These are phyloP conservation scores for Russula griseocarnosa DNA, from an alignment of 768 basidiomycete genomes.

Conservation along the genomic window DNA sequence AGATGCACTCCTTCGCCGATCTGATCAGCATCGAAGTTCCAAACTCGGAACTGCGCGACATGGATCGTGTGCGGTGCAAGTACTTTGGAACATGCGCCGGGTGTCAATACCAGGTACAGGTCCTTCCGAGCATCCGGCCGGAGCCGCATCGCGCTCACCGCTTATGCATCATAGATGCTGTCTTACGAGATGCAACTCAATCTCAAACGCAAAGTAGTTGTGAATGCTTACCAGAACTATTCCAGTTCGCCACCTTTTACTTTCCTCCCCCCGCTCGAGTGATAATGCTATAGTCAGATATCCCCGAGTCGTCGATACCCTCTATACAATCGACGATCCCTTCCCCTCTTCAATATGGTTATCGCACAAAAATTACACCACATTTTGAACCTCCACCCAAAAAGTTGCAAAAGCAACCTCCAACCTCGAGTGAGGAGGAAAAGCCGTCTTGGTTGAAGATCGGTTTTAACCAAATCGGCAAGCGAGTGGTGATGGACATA, in stretches of 20 bases:
- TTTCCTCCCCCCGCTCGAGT: conserved; percentile 12
- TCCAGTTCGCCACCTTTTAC: conserved; percentile 42
- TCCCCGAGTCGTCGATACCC: conserved; percentile 58
- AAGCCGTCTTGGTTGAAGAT: conserved; percentile 75
- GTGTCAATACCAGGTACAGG: conserved; percentile 89
- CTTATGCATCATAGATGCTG: conserved; percentile 56
- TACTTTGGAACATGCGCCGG: conserved; percentile 90
- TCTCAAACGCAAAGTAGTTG: conserved; percentile 80
- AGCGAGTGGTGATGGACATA: conserved; percentile 77
- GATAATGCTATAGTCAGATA: conserved; percentile 38
- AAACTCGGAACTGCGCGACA: conserved; percentile 64
- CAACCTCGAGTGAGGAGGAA: conserved; percentile 16
- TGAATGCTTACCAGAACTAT: conserved; percentile 78
- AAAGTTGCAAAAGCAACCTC: conserved; percentile 32
- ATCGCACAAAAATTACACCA: conserved; percentile 96
- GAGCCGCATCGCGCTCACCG: neutral
- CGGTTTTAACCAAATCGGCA: conserved; percentile 82
- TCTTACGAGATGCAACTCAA: conserved; percentile 83
- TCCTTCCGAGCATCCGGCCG: neutral
- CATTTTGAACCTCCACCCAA: conserved; percentile 83
- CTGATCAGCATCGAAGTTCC: conserved; percentile 59
- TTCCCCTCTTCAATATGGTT: conserved; percentile 87
- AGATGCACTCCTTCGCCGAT: conserved; percentile 73
- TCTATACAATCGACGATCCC: conserved; percentile 66
- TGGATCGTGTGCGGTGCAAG: conserved; percentile 62